Conservation (phyloP, 208 protist genomes). For the Acanthamoeba lenticulata region DNA sequence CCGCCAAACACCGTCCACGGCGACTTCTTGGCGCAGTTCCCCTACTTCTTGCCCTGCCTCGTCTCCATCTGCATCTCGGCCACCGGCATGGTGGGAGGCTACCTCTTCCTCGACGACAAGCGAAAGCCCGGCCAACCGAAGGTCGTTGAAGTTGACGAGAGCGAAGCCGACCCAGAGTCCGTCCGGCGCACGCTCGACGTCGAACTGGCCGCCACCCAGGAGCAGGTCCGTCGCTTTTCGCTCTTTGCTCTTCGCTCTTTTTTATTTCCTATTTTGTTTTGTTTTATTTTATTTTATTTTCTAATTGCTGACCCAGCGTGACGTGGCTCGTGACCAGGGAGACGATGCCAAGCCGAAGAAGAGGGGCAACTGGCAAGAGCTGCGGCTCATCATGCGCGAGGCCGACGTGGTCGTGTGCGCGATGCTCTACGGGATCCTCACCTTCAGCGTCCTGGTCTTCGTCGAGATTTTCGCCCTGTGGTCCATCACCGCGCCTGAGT, state of each 20-base stretch:
- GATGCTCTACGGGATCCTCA: conserved; percentile 26
- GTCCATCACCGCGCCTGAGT: conserved; percentile 32
- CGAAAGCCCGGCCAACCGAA: not conserved
- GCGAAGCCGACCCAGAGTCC: not conserved
- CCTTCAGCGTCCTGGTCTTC: conserved; percentile 49
- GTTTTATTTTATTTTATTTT: too few species aligned
- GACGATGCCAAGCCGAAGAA: not conserved
- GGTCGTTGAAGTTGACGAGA: not conserved
- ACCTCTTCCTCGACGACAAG: not conserved
- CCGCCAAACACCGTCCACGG: not conserved
- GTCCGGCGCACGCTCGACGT: not conserved
- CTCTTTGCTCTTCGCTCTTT: not conserved
- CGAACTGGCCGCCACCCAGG: not conserved
- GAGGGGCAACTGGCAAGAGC: not conserved
- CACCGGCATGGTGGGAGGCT: conserved; percentile 2
- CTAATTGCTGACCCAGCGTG: too few species aligned
- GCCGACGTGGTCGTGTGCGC: conserved; percentile 23
- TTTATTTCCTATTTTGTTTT: too few species aligned
- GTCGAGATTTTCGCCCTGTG: conserved; percentile 49
- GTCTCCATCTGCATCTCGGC: not conserved
- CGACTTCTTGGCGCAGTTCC: conserved; percentile 47
- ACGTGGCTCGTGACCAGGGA: not conserved
- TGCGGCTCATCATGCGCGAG: not conserved
- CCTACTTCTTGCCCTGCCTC: conserved; percentile 61
- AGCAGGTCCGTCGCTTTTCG: not conserved